Percentiles rank a stretch among this genome's conserved stretches.
Conservation (phyloP, 73 alveolate species). For the Uronychia binucleata region DNA sequence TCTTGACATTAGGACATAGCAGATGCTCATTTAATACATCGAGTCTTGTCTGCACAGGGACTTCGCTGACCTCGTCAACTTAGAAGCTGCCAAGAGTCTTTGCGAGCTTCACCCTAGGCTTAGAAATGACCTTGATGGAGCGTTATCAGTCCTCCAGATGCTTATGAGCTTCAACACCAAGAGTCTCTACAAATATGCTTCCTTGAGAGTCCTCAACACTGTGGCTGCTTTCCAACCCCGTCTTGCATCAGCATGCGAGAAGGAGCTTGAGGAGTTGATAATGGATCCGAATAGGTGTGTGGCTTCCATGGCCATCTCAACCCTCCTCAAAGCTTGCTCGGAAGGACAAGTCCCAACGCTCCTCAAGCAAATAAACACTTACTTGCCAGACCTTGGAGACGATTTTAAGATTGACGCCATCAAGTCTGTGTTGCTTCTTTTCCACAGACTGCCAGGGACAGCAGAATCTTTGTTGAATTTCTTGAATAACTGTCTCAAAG, state of each 20-base stretch:
- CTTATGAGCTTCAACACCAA: conserved; percentile 55
- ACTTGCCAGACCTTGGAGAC: conserved; percentile 80
- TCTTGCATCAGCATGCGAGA: conserved; percentile 24
- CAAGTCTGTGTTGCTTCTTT: conserved; percentile 67
- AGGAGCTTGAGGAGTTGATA: conserved; percentile 61
- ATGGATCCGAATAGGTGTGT: conserved; percentile 68
- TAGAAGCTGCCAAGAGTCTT: conserved; percentile 88
- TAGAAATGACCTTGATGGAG: conserved; percentile 39
- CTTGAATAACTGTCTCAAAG: conserved; percentile 86
- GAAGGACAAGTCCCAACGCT: conserved; percentile 74
- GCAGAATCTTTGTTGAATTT: conserved; percentile 86
- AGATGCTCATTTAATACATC: conserved; percentile 56
- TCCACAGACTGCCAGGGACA: conserved; percentile 79
- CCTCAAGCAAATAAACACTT: conserved; percentile 73
- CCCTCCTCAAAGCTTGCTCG: conserved; percentile 80
- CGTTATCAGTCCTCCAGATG: conserved; percentile 61
- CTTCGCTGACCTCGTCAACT: conserved; percentile 75
- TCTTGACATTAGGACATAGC: conserved; percentile 60
- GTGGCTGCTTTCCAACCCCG: conserved; percentile 59
- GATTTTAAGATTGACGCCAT: conserved; percentile 83
- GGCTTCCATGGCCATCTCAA: conserved; percentile 84
- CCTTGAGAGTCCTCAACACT: conserved; percentile 54
- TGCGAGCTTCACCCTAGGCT: conserved; percentile 58
- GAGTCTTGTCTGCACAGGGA: conserved; percentile 70
- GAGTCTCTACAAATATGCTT: conserved; percentile 59